Evolutionary conservation across 2,329 filamentous ascomycete species (phyloP).

Genomic region (Cyclaneusma minus): DNA sequence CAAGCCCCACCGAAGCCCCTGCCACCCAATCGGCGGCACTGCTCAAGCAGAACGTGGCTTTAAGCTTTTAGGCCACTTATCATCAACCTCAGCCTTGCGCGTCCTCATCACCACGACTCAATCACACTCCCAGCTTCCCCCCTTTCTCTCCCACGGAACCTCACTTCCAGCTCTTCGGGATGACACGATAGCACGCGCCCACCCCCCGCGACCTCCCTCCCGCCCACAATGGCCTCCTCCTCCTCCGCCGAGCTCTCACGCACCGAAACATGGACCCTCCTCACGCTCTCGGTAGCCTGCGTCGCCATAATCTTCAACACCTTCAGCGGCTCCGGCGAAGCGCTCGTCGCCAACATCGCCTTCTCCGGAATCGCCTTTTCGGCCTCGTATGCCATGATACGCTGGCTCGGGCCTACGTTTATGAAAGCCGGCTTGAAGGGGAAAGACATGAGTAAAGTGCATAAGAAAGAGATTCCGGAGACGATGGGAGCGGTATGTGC

Average conservation of each 20-base stretch:
- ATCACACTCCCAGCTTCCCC: too few relatives aligned
- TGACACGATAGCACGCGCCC: too few relatives aligned
- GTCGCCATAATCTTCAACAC: slow-evolving; percentile 64
- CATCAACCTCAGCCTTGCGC: too few relatives aligned
- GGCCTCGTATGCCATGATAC: slow-evolving; percentile 69
- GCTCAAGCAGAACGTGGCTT: too few relatives aligned
- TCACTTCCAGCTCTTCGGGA: too few relatives aligned
- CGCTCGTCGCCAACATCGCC: slow-evolving; percentile 74
- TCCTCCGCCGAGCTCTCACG: slow-evolving; percentile 28
- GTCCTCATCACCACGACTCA: too few relatives aligned
- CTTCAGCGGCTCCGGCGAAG: slow-evolving; percentile 69
- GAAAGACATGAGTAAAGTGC: slow-evolving; percentile 69
- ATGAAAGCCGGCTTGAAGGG: slow-evolving; percentile 80
- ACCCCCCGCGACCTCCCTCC: not conserved
- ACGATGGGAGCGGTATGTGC: slow-evolving; percentile 93
- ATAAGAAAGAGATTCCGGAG: slow-evolving; percentile 71
- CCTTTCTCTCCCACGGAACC: too few relatives aligned
- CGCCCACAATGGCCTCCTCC: slow-evolving; percentile 7
- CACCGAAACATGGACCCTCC: slow-evolving; percentile 35
- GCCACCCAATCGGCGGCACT: too few relatives aligned
- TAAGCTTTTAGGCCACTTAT: too few relatives aligned
- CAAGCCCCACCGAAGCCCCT: too few relatives aligned
- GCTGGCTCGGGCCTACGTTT: slow-evolving; percentile 86
- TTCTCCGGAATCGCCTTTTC: slow-evolving; percentile 76
- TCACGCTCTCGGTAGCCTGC: slow-evolving; percentile 53